Conservation (phyloP, 1,284 basidiomycete genomes). For the Fomitopsis schrenkii region DNA sequence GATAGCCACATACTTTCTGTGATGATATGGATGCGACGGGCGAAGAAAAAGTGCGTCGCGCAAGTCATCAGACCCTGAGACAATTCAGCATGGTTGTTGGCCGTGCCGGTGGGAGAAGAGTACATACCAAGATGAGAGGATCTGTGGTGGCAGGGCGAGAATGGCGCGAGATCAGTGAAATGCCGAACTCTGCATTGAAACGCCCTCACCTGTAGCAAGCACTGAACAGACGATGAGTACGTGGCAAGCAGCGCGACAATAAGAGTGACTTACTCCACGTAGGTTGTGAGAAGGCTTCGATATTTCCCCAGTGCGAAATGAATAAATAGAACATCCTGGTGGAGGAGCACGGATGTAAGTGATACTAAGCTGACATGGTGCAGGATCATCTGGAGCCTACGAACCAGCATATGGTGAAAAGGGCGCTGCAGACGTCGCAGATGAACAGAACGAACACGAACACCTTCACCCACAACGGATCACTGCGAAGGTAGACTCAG, state of each 20-base stretch:
- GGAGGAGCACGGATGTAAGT: not conserved
- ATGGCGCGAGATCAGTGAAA: not conserved
- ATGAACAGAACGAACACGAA: not conserved
- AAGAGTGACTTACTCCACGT: slow-evolving; percentile 1
- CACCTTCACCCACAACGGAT: not conserved
- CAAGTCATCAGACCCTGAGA: not conserved
- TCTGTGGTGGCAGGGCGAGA: not conserved
- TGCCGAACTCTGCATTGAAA: not conserved
- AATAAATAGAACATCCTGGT: slow-evolving; percentile 3
- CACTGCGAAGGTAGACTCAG: not conserved
- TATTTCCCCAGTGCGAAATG: slow-evolving; percentile 4
- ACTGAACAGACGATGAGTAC: not conserved
- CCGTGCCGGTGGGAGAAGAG: too few species aligned
- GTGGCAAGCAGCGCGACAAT: not conserved
- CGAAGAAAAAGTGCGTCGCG: slow-evolving; percentile 4
- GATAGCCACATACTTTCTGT: slow-evolving; percentile 1
- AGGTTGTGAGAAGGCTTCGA: not conserved
- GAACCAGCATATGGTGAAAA: slow-evolving; percentile 2
- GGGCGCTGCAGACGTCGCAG: not conserved
- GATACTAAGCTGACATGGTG: not conserved
- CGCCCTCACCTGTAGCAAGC: slow-evolving; percentile 1
- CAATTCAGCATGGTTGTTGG: not conserved
- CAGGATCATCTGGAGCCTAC: not conserved
- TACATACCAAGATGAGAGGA: slow-evolving; percentile 1
- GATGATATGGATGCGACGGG: slow-evolving; percentile 3